These are phyloP conservation scores for Ambrosia trifida DNA, from an alignment of 129 eudicot genomes.

Conservation along the genomic window DNA sequence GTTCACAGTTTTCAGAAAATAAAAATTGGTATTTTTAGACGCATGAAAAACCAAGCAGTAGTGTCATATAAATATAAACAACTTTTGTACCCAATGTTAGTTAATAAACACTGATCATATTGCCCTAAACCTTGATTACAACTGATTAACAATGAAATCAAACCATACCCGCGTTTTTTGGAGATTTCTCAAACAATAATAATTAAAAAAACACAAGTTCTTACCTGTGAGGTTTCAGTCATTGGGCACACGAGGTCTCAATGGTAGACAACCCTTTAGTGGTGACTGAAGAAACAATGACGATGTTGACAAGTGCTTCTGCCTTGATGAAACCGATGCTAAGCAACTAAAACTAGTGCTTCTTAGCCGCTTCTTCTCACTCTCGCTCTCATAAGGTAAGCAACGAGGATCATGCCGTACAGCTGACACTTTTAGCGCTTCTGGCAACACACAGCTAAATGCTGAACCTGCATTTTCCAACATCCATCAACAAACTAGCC, in stretches of 20 bases:
- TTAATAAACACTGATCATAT: conserved; percentile 21
- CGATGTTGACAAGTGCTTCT: conserved; percentile 67
- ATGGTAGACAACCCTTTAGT: conserved; percentile 63
- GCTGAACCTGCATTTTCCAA: conserved; percentile 50
- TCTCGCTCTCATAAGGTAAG: conserved; percentile 35
- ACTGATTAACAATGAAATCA: conserved; percentile 21
- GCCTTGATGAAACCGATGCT: conserved; percentile 72
- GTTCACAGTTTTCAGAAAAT: too few species aligned
- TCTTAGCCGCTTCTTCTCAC: conserved; percentile 62
- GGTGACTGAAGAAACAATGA: conserved; percentile 74
- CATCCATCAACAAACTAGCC: neutral
- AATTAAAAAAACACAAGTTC: neutral
- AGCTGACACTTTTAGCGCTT: conserved; percentile 56
- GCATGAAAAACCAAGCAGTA: conserved; percentile 1
- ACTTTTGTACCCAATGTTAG: conserved; percentile 5
- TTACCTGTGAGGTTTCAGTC: conserved; percentile 30
- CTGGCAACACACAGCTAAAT: conserved; percentile 69
- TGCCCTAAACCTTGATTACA: conserved; percentile 34
- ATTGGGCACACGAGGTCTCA: conserved; percentile 37
- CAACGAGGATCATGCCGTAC: conserved; percentile 52
- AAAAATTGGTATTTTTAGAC: neutral
- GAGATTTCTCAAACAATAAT: conserved; percentile 15
- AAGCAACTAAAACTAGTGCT: conserved; percentile 57
- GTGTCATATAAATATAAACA: conserved; percentile 4
- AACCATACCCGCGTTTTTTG: conserved; percentile 22